Percentiles rank a stretch among this genome's conserved stretches.
phyloP scores from a whole-genome alignment of 257 asterid genomes.

The Salvia hispanica region DNA sequence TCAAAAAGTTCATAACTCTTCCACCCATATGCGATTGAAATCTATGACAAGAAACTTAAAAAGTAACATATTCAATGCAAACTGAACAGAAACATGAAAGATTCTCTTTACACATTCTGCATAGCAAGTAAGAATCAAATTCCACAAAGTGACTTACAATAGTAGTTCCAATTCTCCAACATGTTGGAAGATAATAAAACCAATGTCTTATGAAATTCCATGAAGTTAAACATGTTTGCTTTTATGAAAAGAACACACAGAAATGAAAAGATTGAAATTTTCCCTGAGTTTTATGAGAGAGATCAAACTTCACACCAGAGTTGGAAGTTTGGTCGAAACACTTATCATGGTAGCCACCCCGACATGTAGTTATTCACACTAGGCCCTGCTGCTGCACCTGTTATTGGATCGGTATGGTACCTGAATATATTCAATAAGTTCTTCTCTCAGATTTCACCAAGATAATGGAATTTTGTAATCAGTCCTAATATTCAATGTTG shows the following conservation, averaged over 20 bases:
- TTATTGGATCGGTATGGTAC: constrained; percentile 68
- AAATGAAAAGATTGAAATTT: not conserved
- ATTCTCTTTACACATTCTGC: not conserved
- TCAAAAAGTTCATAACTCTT: too few species aligned
- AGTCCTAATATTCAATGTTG: too few species aligned
- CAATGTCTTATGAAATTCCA: constrained; percentile 27
- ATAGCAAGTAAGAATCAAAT: not conserved
- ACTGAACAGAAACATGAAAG: not conserved
- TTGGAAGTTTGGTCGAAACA: not conserved
- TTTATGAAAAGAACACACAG: constrained; percentile 31
- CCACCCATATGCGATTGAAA: too few species aligned
- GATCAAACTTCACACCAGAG: not conserved
- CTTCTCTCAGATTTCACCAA: not conserved
- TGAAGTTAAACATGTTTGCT: constrained; percentile 23
- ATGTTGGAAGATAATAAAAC: not conserved
- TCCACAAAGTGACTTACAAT: constrained; percentile 4
- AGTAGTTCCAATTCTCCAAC: constrained; percentile 11
- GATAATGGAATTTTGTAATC: too few species aligned
- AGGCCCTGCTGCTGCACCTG: constrained; percentile 77
- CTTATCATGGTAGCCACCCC: constrained; percentile 76
- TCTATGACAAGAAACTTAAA: too few species aligned
- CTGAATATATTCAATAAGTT: constrained; percentile 38
- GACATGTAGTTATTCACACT: constrained; percentile 87
- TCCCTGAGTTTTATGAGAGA: constrained; percentile 27
- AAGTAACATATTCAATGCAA: not conserved